Evolutionary conservation across 1,139 yeast species (phyloP).

Genomic region (Dujonia santamariae): DNA sequence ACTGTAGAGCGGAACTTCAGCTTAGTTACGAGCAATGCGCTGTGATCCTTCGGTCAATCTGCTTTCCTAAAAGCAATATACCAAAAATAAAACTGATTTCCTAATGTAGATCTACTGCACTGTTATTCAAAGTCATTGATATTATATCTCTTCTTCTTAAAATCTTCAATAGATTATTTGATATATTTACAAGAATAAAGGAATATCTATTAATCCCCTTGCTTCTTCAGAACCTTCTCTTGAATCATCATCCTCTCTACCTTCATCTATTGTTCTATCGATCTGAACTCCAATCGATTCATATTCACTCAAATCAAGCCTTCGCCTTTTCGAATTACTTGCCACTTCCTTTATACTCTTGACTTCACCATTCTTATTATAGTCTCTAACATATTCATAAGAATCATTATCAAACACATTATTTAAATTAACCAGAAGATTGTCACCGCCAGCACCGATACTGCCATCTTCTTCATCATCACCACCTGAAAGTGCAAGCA

Average conservation of each 20-base stretch:
- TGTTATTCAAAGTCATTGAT: no score
- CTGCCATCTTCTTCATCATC: constrained; percentile 1
- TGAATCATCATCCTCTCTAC: constrained; percentile 16
- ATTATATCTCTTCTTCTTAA: no score
- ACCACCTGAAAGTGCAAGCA: constrained; percentile 42
- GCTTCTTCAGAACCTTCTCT: constrained; percentile 19
- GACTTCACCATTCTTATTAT: constrained; percentile 6
- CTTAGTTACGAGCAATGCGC: not conserved
- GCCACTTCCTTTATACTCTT: not conserved
- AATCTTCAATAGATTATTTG: no score
- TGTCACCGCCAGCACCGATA: no score
- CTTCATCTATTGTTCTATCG: constrained; percentile 13
- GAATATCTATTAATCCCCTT: constrained; percentile 6
- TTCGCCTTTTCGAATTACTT: not conserved
- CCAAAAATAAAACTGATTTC: no score
- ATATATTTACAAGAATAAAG: constrained; percentile 4
- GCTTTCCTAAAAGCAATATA: no score
- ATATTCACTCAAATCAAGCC: constrained; percentile 2
- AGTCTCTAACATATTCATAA: constrained; percentile 21
- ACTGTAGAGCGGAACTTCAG: no score
- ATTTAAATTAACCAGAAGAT: constrained; percentile 10
- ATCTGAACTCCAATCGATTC: constrained; percentile 7
- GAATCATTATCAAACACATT: constrained; percentile 24
- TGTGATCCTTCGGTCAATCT: no score
- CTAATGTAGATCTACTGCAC: no score